Percentiles rank a stretch among this genome's conserved stretches.
phyloP scores from a whole-genome alignment of 1,284 basidiomycete species.

The Leccinum fallax region DNA sequence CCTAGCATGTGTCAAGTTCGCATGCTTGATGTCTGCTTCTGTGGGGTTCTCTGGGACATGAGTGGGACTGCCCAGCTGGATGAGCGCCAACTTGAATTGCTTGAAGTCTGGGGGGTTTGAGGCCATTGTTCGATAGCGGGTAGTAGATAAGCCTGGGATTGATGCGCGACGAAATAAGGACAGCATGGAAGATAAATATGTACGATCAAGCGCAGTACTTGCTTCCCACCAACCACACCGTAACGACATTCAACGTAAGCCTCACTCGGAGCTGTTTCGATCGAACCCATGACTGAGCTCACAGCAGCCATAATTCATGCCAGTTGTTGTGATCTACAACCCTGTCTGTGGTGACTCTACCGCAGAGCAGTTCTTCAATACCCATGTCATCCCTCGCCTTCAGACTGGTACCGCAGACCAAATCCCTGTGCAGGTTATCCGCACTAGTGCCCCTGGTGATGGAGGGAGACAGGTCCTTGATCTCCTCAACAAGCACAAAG shows the following conservation, averaged over 20 bases:
- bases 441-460: constrained; percentile 58
- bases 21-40: constrained; percentile 49
- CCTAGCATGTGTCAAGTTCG: constrained; percentile 79
- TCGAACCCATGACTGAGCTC: constrained; percentile 2
- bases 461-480: constrained; percentile 57
- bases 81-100: constrained; percentile 81
- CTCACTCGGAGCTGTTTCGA: not conserved
- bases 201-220: not conserved
- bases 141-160: not conserved
- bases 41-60: constrained; percentile 40
- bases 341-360: constrained; percentile 48
- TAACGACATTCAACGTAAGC: constrained; percentile 8
- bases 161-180: constrained; percentile 16
- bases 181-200: constrained; percentile 17
- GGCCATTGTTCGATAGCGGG: constrained; percentile 28
- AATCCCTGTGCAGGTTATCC: constrained; percentile 43
- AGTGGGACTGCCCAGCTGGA: constrained; percentile 79
- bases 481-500: constrained; percentile 38
- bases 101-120: constrained; percentile 49
- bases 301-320: constrained; percentile 31
- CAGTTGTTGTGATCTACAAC: constrained; percentile 53
- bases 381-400: constrained; percentile 69
- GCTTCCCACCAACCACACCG: not conserved
- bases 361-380: constrained; percentile 51
- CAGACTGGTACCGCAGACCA: constrained; percentile 34